Evolutionary conservation across 306 rosid genomes (phyloP), one percentile per base, ranked within the genome.

Genomic region (Trifolium pratense): DNA sequence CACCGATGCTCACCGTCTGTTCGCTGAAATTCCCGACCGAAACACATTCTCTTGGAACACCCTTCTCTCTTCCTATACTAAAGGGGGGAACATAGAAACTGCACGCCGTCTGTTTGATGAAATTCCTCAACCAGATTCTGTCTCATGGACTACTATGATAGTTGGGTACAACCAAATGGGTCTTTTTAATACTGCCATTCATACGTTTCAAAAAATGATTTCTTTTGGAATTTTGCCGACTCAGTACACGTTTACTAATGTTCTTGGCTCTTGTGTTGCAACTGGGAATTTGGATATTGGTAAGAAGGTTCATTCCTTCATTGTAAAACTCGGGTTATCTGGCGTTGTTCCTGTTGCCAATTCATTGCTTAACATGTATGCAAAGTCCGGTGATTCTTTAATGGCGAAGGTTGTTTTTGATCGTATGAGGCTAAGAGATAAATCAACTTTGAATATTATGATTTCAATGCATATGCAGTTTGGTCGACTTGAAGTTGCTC

Each of bases 311-410:
- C 97, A 93, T 51, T 85, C 92, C 0, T 89, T 87, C 29, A 76
- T 85, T 51, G 85, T 89, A 18, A 89, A 93, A 71, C 83, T 81
- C 4, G 97, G 97, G 34, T 70, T 85, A 6, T 48, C 91, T 20
- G 74, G 89, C 46, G 83, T 65, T 51, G 80, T 81, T 75, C 80
- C 91, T 37, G 94, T 89, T 9, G 85, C 90, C 0, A 91, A 90
- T 75, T 91, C 96, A 5, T 66, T 91, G 79, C 81, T 93, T n/a
- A 93, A 91, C 80, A 93, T 93, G 98, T 93, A 93, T 79, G 89
- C 85, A 32, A 93, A 91, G 80, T 83, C 87, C 3, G 90, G 98
- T 14, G 89, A 91, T 81, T 80, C 84, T 0, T 46, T 79, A 17
- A 86, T 68, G 17, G 96, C 94, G 3, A 81, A 82, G 63, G 68